These are phyloP conservation scores for Athelia psychrophila DNA, from an alignment of 1,284 basidiomycete genomes.

Conservation along the genomic window DNA sequence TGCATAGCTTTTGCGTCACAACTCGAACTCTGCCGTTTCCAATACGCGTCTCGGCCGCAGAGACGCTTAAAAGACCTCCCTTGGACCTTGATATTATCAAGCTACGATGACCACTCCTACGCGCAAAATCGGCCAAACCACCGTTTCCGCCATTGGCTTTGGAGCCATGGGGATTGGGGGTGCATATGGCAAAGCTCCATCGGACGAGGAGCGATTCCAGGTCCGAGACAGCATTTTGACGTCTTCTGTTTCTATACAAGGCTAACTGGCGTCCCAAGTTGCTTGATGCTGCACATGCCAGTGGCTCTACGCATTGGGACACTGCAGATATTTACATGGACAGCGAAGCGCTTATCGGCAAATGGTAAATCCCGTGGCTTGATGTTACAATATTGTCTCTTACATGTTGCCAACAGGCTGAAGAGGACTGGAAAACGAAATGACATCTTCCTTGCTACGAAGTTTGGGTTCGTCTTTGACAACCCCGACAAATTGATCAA, in stretches of 20 bases:
- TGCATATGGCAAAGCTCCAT: slow-evolving; percentile 8
- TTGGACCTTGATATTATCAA: too few relatives aligned
- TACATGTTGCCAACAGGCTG: slow-evolving; percentile 31
- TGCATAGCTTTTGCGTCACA: too few relatives aligned
- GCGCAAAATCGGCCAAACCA: slow-evolving; percentile 12
- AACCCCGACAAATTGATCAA: background rate
- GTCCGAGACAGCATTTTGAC: background rate
- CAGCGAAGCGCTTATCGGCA: slow-evolving; percentile 41
- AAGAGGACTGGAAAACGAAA: slow-evolving; percentile 33
- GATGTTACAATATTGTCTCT: slow-evolving; percentile 22
- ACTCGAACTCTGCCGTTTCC: too few relatives aligned
- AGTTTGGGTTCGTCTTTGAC: background rate
- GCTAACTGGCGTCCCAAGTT: slow-evolving; percentile 18
- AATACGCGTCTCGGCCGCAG: too few relatives aligned
- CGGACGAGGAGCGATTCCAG: slow-evolving; percentile 9
- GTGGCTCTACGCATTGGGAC: slow-evolving; percentile 41
- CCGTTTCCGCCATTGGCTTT: slow-evolving; percentile 15
- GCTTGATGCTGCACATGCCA: slow-evolving; percentile 35
- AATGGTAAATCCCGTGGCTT: slow-evolving; percentile 43
- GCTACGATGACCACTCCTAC: slow-evolving; percentile 7
- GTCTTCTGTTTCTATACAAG: background rate
- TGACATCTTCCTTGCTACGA: slow-evolving; percentile 35
- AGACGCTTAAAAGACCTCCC: too few relatives aligned
- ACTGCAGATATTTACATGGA: slow-evolving; percentile 41
- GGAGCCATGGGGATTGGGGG: slow-evolving; percentile 16